Evolutionary conservation across 2,329 filamentous ascomycete genomes (phyloP).

Genomic region (Dryadomyces sulphureus): DNA sequence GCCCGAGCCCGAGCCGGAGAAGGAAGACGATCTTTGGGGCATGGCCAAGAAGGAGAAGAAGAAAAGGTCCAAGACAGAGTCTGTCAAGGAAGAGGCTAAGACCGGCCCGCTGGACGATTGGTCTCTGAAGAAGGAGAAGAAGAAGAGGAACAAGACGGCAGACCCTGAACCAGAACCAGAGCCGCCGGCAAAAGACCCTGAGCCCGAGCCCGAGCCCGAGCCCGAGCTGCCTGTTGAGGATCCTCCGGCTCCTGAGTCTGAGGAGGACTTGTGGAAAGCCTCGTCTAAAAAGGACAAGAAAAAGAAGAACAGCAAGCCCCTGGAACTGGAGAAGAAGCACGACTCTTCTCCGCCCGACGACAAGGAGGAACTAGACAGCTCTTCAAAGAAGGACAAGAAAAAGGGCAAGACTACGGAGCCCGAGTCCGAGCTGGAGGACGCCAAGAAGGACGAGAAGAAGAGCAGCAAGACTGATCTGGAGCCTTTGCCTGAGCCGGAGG

Average conservation of each 20-base stretch:
- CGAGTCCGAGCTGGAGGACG: no score
- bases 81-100: conserved; percentile 14
- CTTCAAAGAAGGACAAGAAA: no score
- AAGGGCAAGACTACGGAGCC: no score
- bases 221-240: no score
- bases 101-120: conserved; percentile 1
- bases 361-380: no score
- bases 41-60: not conserved
- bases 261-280: no score
- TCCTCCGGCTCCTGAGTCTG: no score
- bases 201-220: conserved; percentile 5
- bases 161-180: not conserved
- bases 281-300: no score
- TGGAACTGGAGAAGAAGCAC: no score
- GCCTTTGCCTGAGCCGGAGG: conserved; percentile 11
- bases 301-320: no score
- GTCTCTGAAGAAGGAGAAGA: not conserved
- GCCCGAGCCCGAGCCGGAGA: not conserved
- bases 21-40: not conserved
- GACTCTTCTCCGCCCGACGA: no score
- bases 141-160: conserved; percentile 4
- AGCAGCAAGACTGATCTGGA: conserved; percentile 5
- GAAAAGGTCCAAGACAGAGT: not conserved
- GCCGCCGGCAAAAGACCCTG: conserved; percentile 5
- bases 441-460: no score